A percentile compares a stretch with the other conserved stretches of the same genome.
Conservation (phyloP, 2,329 filamentous ascomycete genomes). For the Colletotrichum caudatum region DNA sequence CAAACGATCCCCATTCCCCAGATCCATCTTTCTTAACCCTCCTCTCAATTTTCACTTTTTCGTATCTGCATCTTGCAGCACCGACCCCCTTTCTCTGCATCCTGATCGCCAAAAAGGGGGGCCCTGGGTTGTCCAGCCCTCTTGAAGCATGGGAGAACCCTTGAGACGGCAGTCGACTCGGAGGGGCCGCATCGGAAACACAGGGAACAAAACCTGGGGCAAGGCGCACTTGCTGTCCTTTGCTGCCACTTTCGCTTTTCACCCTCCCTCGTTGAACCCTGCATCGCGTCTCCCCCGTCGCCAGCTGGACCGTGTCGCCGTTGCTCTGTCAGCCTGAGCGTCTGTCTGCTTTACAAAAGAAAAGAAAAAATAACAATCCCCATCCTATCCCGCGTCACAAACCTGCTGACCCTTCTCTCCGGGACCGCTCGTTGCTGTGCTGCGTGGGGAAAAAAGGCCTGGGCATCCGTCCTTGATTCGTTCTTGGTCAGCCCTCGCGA, state of each 20-base stretch:
- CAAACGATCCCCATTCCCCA: conserved; percentile 6
- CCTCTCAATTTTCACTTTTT: not conserved
- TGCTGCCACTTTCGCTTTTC: not conserved
- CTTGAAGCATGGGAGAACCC: conserved; percentile 7
- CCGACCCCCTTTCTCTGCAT: conserved; percentile 17
- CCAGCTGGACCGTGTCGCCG: conserved; percentile 10
- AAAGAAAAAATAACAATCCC: conserved; percentile 11
- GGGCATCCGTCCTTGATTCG: conserved; percentile 14
- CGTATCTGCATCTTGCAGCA: conserved; percentile 14
- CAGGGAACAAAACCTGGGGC: conserved; percentile 30
- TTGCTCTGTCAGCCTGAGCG: conserved; percentile 1
- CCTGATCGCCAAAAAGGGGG: conserved; percentile 18
- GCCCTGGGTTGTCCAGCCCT: conserved; percentile 2
- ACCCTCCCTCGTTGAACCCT: conserved; percentile 33
- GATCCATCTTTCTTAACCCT: not conserved
- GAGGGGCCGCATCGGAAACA: conserved; percentile 6
- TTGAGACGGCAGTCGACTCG: not conserved
- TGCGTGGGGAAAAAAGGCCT: conserved; percentile 13
- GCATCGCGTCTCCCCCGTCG: not conserved
- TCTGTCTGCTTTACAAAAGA: conserved; percentile 18
- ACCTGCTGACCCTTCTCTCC: conserved; percentile 7
- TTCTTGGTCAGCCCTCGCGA: not conserved
- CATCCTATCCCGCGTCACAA: conserved; percentile 1
- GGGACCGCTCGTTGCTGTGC: conserved; percentile 9
- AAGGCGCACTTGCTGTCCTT: conserved; percentile 2